phyloP scores from a whole-genome alignment of 1,139 yeast genomes.

The Lodderomyces margitis region DNA sequence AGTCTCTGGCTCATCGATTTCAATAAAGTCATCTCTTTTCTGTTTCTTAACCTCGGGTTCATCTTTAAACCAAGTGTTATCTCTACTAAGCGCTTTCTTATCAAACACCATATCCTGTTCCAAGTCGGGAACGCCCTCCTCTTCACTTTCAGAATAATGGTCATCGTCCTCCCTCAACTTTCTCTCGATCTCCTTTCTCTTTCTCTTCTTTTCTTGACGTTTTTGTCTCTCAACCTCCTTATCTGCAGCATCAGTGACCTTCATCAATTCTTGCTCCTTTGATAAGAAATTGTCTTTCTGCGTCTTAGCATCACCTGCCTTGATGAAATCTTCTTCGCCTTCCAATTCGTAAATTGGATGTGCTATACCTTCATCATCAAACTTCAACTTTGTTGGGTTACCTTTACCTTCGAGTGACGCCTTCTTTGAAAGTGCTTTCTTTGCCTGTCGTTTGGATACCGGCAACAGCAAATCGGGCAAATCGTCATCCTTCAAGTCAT shows the following conservation, averaged over 20 bases:
- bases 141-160: slow-evolving; percentile 31
- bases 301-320: slow-evolving; percentile 66
- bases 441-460: slow-evolving; percentile 82
- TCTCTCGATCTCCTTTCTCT: slow-evolving; percentile 77
- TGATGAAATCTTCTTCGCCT: slow-evolving; percentile 82
- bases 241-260: slow-evolving; percentile 69
- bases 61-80: slow-evolving; percentile 54
- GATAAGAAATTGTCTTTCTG: slow-evolving; percentile 69
- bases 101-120: slow-evolving; percentile 49
- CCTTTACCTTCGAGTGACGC: slow-evolving; percentile 64
- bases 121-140: slow-evolving; percentile 32
- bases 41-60: slow-evolving; percentile 23
- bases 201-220: slow-evolving; percentile 84
- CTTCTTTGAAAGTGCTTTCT: slow-evolving; percentile 85
- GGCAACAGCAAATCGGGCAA: slow-evolving; percentile 60
- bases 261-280: slow-evolving; percentile 69
- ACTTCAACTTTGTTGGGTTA: slow-evolving; percentile 72
- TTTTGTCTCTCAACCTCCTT: slow-evolving; percentile 80
- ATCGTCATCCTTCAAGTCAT: slow-evolving; percentile 61
- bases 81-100: slow-evolving; percentile 37
- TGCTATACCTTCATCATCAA: slow-evolving; percentile 92
- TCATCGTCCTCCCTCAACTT: slow-evolving; percentile 42
- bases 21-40: slow-evolving; percentile 47
- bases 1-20: slow-evolving; percentile 84
- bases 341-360: slow-evolving; percentile 90